These are phyloP conservation scores for Flaveria linearis DNA, from an alignment of 129 eudicot species.

Conservation along the genomic window DNA sequence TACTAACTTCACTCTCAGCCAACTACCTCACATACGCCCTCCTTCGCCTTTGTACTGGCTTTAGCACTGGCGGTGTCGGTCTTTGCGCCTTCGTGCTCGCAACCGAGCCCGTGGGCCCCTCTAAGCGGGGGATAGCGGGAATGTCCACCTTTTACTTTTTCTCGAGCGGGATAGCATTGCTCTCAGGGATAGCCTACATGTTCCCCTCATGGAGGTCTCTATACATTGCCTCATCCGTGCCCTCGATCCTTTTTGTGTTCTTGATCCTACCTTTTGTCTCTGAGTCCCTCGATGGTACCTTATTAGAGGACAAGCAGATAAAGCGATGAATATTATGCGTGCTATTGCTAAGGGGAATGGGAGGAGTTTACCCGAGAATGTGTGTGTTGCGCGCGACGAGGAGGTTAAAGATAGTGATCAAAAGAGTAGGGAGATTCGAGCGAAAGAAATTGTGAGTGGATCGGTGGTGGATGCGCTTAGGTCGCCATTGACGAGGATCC, in stretches of 20 bases:
- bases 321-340: conserved; percentile 68
- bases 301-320: conserved; percentile 54
- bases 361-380: conserved; percentile 48
- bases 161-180: conserved; percentile 79
- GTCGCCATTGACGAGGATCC: conserved; percentile 58
- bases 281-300: conserved; percentile 97
- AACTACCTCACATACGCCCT: conserved; percentile 67
- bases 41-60: conserved; percentile 76
- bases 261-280: conserved; percentile 68
- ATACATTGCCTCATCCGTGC: conserved; percentile 73
- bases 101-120: conserved; percentile 90
- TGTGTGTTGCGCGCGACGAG: conserved; percentile 61
- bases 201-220: conserved; percentile 76
- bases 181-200: conserved; percentile 72
- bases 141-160: conserved; percentile 98
- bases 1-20: conserved; percentile 75
- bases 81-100: conserved; percentile 92
- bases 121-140: conserved; percentile 83
- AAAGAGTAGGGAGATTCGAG: conserved; percentile 19
- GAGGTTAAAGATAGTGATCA: conserved; percentile 35
- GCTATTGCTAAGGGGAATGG: conserved; percentile 57
- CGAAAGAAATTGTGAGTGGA: conserved; percentile 46
- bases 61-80: conserved; percentile 93
- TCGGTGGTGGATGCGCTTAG: conserved; percentile 64
- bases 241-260: conserved; percentile 67